Conservation (phyloP, 208 protist species). For the Leishmania tropica region DNA sequence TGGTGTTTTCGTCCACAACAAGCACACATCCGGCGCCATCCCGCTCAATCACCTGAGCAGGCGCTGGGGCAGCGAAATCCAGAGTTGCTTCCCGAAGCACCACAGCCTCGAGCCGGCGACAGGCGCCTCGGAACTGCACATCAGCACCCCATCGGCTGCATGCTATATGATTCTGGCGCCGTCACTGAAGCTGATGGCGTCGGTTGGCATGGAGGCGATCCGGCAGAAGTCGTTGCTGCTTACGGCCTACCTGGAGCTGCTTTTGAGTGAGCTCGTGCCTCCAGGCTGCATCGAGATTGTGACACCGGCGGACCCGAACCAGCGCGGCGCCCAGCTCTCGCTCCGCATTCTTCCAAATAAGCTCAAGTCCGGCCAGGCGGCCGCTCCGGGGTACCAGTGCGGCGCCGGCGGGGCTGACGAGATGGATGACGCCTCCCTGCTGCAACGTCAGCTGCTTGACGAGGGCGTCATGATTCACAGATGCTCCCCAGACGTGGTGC, state of each 20-base stretch:
- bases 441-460: conserved; percentile 54
- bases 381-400: conserved; percentile 41
- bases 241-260: conserved; percentile 91
- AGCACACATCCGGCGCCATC: conserved; percentile 52
- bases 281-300: conserved; percentile 75
- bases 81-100: conserved; percentile 75
- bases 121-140: conserved; percentile 84
- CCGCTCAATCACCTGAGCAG: conserved; percentile 71
- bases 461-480: conserved; percentile 61
- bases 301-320: conserved; percentile 75
- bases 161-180: conserved; percentile 70
- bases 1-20: conserved; percentile 93
- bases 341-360: conserved; percentile 75
- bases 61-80: conserved; percentile 92
- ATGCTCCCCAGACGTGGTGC: conserved; percentile 67
- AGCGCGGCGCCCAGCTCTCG: conserved; percentile 91
- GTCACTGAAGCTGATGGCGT: conserved; percentile 87
- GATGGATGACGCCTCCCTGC: conserved; percentile 43
- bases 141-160: conserved; percentile 78
- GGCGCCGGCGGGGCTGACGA: conserved; percentile 28
- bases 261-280: conserved; percentile 73
- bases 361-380: conserved; percentile 20
- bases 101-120: conserved; percentile 54
- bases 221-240: conserved; percentile 86
- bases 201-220: conserved; percentile 70